These are phyloP conservation scores for Talaromyces sp. DNA, from an alignment of 2,329 filamentous ascomycete genomes.

Conservation along the genomic window DNA sequence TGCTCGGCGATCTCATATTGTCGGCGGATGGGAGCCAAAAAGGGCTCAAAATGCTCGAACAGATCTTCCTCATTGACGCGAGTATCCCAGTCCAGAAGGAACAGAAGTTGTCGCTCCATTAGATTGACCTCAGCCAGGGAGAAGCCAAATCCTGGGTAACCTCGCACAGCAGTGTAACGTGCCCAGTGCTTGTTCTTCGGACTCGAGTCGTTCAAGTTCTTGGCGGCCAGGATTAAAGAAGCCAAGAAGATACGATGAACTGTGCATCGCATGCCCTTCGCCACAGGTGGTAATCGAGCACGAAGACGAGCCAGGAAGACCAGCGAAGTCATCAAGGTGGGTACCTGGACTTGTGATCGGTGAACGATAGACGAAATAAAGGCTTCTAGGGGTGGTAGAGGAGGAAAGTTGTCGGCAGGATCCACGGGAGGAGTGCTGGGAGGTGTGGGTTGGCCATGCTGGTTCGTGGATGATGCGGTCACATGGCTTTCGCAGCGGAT, in stretches of 20 bases:
- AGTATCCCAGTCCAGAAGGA: slow-evolving; percentile 91
- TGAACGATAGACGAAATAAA: slow-evolving; percentile 92
- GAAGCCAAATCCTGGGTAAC: slow-evolving; percentile 79
- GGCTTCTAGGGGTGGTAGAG: slow-evolving; percentile 74
- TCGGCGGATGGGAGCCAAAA: slow-evolving; percentile 77
- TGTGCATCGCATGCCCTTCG: slow-evolving; percentile 93
- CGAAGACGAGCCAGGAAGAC: slow-evolving; percentile 87
- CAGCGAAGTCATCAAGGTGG: slow-evolving; percentile 93
- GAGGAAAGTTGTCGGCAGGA: slow-evolving; percentile 37
- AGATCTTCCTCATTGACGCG: slow-evolving; percentile 81
- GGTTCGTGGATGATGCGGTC: slow-evolving; percentile 35
- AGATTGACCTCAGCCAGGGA: slow-evolving; percentile 94
- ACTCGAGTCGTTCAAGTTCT: slow-evolving; percentile 97
- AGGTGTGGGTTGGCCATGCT: slow-evolving; percentile 56
- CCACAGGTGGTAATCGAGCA: slow-evolving; percentile 82
- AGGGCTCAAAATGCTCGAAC: slow-evolving; percentile 79
- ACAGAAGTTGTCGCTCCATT: slow-evolving; percentile 98
- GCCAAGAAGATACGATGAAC: slow-evolving; percentile 95
- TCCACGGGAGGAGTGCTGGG: slow-evolving; percentile 57
- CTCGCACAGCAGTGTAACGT: slow-evolving; percentile 76
- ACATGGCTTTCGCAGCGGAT: slow-evolving; percentile 53
- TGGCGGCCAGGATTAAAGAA: slow-evolving; percentile 65
- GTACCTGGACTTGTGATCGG: slow-evolving; percentile 92
- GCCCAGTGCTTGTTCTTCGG: slow-evolving; percentile 99
- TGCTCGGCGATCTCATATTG: slow-evolving; percentile 55